Evolutionary conservation across 176 grass and related monocot species (phyloP), one percentile per base, ranked within the genome.

Genomic region (Lolium rigidum): DNA sequence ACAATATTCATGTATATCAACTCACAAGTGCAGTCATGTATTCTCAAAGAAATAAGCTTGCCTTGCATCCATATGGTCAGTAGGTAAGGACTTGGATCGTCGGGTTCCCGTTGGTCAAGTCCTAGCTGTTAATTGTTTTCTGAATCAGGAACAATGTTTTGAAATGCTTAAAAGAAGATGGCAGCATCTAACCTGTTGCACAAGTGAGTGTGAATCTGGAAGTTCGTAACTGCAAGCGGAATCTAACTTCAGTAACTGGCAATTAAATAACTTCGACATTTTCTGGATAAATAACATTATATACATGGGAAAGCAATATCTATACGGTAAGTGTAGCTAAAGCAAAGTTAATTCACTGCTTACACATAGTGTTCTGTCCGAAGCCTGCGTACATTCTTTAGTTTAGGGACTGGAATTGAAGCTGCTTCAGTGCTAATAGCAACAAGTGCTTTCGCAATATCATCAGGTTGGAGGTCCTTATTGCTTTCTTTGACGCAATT

Each of bases 331-430:
- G 58, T 66, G 48, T 75, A 59, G 57, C 21, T 56, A 59, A 83
- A 75, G 15, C 15, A 84, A 52, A 70, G 58, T 60, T 41, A 37
- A 21, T 37, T 86, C 35, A 21, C 41, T 38, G 79, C 95, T 87
- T 94, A 98, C 95, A 92, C 95, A 65, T 91, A 88, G 68, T 98
- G 95, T 78, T 95, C 93, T 70, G 96, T 98, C 47, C 93, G 89
- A 83, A 98, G 93, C 67, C 86, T 92, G 80, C 85, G 88, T 63
- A 93, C 86, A 24, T 98, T 93, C 88, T 98, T 98, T 70, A 95
- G 89, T 85, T 92, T 88, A 41, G 93, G 93, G 76, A 79, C 80
- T 59, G 95, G 95, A 88, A 98, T 95, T 80, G 93, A 98, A 77
- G 93, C 91, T 77, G 88, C 89, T 93, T 87, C 89, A 49, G 79